phyloP scores from a whole-genome alignment of 352 stramenopile species.

The Phytophthora foliorum region DNA sequence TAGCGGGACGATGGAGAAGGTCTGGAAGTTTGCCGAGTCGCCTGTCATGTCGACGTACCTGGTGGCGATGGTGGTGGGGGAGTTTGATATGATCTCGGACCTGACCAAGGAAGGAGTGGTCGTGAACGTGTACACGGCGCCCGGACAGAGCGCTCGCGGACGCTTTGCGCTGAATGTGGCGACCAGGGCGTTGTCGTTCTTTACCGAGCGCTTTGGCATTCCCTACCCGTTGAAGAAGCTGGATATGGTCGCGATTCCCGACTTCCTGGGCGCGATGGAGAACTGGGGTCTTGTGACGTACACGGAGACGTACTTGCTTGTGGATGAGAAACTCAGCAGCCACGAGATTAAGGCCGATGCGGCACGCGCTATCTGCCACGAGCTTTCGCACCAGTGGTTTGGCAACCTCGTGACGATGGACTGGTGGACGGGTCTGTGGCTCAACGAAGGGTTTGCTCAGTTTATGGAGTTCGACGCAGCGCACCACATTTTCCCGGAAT shows the following conservation, averaged over 20 bases:
- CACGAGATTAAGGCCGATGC: constrained; percentile 77
- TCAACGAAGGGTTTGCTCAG: constrained; percentile 98
- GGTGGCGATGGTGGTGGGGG: constrained; percentile 95
- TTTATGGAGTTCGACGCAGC: constrained; percentile 97
- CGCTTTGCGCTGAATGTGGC: constrained; percentile 91
- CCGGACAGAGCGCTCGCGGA: constrained; percentile 90
- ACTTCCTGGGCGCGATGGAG: constrained; percentile 97
- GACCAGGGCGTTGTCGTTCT: constrained; percentile 74
- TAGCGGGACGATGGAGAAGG: constrained; percentile 54
- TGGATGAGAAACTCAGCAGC: constrained; percentile 74
- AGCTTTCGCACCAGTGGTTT: constrained; percentile 98
- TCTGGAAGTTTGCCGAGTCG: constrained; percentile 93
- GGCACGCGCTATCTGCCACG: constrained; percentile 96
- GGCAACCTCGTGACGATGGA: constrained; percentile 99
- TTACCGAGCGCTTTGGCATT: constrained; percentile 78
- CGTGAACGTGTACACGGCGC: constrained; percentile 96
- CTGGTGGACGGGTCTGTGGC: constrained; percentile 96
- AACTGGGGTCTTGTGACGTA: constrained; percentile 97
- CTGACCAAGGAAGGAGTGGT: constrained; percentile 92
- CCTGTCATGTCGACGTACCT: constrained; percentile 99
- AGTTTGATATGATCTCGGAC: constrained; percentile 96
- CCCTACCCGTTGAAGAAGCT: constrained; percentile 98
- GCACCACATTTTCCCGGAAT: constrained; percentile 94
- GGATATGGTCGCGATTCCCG: constrained; percentile 97
- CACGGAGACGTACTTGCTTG: constrained; percentile 92